phyloP scores from a whole-genome alignment of 1,139 yeast genomes.

The Taphrina confusa region DNA sequence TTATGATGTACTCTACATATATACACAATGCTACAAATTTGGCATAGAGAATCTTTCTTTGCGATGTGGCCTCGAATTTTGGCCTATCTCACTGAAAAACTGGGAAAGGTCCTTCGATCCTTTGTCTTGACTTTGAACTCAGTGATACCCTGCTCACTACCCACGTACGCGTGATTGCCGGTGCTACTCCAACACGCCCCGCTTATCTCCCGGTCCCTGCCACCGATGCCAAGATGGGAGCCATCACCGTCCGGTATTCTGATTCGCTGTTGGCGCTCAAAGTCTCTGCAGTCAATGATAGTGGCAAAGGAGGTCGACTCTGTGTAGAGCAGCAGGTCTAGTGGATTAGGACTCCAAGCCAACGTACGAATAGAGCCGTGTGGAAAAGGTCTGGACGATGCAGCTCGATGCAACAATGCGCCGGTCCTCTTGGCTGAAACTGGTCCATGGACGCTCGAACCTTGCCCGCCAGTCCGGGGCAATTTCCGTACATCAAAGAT shows the following conservation, averaged over 20 bases:
- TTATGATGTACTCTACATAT: no score
- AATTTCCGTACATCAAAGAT: slow-evolving; percentile 23
- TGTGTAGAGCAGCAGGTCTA: slow-evolving; percentile 28
- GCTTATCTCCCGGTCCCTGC: slow-evolving; percentile 29
- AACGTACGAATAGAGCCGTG: slow-evolving; percentile 24
- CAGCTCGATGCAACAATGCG: not conserved
- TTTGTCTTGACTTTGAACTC: slow-evolving; percentile 18
- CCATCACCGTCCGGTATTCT: slow-evolving; percentile 27
- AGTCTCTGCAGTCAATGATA: slow-evolving; percentile 26
- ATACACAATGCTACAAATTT: no score
- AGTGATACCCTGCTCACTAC: slow-evolving; percentile 28
- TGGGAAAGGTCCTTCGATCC: slow-evolving; percentile 15
- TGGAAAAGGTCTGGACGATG: slow-evolving; percentile 11
- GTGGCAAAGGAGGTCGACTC: slow-evolving; percentile 29
- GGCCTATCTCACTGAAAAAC: no score
- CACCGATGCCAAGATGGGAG: slow-evolving; percentile 21
- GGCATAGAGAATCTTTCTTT: no score
- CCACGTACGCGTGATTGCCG: slow-evolving; percentile 18
- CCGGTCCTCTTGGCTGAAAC: not conserved
- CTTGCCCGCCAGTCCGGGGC: not conserved
- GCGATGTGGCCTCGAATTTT: no score
- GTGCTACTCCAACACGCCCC: slow-evolving; percentile 30
- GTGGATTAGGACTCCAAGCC: slow-evolving; percentile 18
- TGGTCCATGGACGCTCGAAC: not conserved
- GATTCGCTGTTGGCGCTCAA: slow-evolving; percentile 8